Evolutionary conservation across 768 basidiomycete species (phyloP).

Genomic region (Dacryopinax primogenitus): DNA sequence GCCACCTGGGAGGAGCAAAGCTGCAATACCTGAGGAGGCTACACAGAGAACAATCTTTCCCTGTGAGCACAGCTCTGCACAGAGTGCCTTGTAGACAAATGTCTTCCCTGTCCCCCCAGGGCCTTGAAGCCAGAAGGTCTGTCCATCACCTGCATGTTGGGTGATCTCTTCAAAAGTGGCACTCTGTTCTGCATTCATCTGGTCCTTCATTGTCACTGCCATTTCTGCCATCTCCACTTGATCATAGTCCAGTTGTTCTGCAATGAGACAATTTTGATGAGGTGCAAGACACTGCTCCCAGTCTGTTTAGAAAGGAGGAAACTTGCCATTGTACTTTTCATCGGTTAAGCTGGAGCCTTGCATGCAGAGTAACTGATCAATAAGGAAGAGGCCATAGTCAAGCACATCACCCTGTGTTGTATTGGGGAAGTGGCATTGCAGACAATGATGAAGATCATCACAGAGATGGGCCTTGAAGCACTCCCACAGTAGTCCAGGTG

Average conservation of each 20-base stretch:
- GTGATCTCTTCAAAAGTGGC: slow-evolving; percentile 24
- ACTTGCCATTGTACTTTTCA: too few species aligned
- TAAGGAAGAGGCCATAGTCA: slow-evolving; percentile 35
- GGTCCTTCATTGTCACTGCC: slow-evolving; percentile 9
- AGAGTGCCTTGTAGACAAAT: too few species aligned
- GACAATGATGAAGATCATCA: slow-evolving; percentile 19
- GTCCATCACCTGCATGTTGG: neutral
- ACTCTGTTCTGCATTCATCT: slow-evolving; percentile 26
- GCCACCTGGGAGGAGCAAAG: too few species aligned
- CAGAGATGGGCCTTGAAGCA: too few species aligned
- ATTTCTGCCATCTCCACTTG: neutral
- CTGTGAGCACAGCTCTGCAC: too few species aligned
- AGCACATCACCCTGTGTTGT: slow-evolving; percentile 27
- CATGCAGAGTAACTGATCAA: slow-evolving; percentile 26
- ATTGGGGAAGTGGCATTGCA: slow-evolving; percentile 6
- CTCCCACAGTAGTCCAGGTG: slow-evolving; percentile 28
- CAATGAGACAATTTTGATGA: slow-evolving; percentile 16
- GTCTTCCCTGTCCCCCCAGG: too few species aligned
- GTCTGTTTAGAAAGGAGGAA: too few species aligned
- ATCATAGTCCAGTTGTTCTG: slow-evolving; percentile 16
- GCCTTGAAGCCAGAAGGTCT: too few species aligned
- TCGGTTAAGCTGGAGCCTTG: slow-evolving; percentile 13
- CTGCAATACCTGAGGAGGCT: too few species aligned
- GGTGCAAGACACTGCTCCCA: slow-evolving; percentile 8
- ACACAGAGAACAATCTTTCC: too few species aligned